These are phyloP conservation scores for Fusarium solani-melongenae DNA, from an alignment of 2,329 filamentous ascomycete species.

Conservation along the genomic window DNA sequence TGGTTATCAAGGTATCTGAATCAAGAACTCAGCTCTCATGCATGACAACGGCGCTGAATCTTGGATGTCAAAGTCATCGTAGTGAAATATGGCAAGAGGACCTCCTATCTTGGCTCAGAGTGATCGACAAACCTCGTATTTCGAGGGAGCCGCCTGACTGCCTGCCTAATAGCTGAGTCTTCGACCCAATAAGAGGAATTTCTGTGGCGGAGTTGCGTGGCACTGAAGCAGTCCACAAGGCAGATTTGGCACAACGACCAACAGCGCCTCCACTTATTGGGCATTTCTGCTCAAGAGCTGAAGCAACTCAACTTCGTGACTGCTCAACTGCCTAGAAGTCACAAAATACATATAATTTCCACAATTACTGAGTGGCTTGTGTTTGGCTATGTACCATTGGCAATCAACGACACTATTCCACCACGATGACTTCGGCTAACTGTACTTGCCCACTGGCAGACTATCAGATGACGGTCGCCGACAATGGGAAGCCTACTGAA, in stretches of 20 bases:
- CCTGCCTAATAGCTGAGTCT: neutral
- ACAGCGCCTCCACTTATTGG: neutral
- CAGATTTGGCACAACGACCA: neutral
- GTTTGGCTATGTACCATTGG: neutral
- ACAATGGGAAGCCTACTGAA: neutral
- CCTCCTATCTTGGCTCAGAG: neutral
- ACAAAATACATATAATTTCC: neutral
- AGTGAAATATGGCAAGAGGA: neutral
- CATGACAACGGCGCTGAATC: neutral
- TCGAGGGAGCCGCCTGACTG: neutral
- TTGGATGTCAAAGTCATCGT: neutral
- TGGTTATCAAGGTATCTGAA: neutral
- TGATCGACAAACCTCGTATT: neutral
- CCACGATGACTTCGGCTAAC: neutral
- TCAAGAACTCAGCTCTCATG: neutral
- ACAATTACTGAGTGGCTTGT: neutral
- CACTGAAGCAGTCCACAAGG: neutral
- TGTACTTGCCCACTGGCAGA: constrained; percentile 8
- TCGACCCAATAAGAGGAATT: neutral
- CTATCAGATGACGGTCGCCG: neutral
- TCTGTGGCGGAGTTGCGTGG: neutral
- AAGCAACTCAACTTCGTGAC: neutral
- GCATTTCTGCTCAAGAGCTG: neutral
- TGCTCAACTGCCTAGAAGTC: neutral
- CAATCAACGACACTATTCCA: neutral